A percentile compares a stretch with the other conserved stretches of the same genome.
Evolutionary conservation across 2,329 filamentous ascomycete genomes (phyloP).

Genomic region (Ascochyta lentis): DNA sequence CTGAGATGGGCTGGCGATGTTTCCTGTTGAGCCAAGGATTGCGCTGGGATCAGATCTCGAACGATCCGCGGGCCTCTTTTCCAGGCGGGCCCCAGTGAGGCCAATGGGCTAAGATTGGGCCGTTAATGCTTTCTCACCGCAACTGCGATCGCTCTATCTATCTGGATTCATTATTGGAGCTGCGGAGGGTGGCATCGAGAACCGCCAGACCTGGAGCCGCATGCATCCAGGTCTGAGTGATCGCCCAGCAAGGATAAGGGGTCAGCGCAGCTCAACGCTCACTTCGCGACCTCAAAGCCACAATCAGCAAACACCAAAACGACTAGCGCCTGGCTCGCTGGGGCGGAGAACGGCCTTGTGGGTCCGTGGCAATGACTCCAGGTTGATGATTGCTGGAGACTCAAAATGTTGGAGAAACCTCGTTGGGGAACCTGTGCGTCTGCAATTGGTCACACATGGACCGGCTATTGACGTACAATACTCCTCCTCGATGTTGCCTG

Average conservation of each 20-base stretch:
- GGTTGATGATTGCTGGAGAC: constrained; percentile 10
- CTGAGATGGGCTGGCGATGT: constrained; percentile 18
- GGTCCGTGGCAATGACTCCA: constrained; percentile 18
- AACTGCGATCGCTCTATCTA: constrained; percentile 12
- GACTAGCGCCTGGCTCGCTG: constrained; percentile 13
- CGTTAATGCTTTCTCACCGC: constrained; percentile 25
- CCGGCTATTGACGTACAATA: background rate
- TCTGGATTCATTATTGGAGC: constrained; percentile 10
- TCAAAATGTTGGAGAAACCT: constrained; percentile 11
- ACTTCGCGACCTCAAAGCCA: background rate
- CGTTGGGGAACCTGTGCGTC: constrained; percentile 12
- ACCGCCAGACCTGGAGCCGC: background rate
- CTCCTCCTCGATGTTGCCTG: background rate
- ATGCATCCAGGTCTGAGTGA: background rate
- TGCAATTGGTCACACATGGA: constrained; percentile 4
- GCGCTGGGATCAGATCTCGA: constrained; percentile 32
- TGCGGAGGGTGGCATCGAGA: constrained; percentile 5
- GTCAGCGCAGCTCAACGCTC: background rate
- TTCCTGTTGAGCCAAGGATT: constrained; percentile 42
- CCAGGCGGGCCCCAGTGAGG: constrained; percentile 19
- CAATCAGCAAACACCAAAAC: constrained; percentile 10
- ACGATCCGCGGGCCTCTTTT: constrained; percentile 25
- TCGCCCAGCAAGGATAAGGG: constrained; percentile 1
- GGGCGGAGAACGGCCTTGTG: constrained; percentile 9
- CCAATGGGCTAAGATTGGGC: constrained; percentile 20